Base-by-base conservation (phyloP, 331 rosid genomes). In the Saraca asoca region DNA sequence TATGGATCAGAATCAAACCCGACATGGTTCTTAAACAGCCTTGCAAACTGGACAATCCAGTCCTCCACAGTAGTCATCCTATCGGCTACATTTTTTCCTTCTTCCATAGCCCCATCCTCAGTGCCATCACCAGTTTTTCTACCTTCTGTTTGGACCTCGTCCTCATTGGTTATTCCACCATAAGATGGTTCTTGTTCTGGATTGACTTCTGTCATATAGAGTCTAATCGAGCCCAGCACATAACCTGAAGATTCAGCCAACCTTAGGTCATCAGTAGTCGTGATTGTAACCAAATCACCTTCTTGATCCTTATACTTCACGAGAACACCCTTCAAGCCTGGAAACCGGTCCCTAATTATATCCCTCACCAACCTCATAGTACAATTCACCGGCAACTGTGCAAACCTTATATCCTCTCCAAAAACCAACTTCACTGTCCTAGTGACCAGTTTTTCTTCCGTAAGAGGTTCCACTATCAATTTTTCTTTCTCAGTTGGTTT, bases 361-460 rank as follows among this genome's bases (percentile, higher is more conserved):
- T 84, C 89, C 80, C 91, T 82, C 7, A 83, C 87, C 74, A 83
- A 51, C 69, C 69, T 79, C 79, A 92, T 64, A 74, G 91, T 84
- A 79, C 96, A 85, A 74, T 84, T 87, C 50, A 56, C 62, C 7
- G 95, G 96, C 56, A 92, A 73, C 20, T 87, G 91, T 0, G 84
- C 98, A 87, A 85, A 85, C 71, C 96, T 89, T 55, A 92, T 92
- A 76, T 92, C 98, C 69, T 92, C 96, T 56, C 96, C 95, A n/a
- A 77, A 82, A 33, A 92, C 91, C 86, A 92, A 76, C 82, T 92
- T 92, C 43, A 90, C 96, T 2, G 88, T 87, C 91, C 83, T 92
- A 5, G 82, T 68, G 16, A 74, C 86, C 20, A 15, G 55, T 34
- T 75, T 80, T 66, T 87, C 86, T 57, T 79, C 64, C 70, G 60